Conservation (phyloP, 352 stramenopile genomes). For the Phytophthora palmivora region DNA sequence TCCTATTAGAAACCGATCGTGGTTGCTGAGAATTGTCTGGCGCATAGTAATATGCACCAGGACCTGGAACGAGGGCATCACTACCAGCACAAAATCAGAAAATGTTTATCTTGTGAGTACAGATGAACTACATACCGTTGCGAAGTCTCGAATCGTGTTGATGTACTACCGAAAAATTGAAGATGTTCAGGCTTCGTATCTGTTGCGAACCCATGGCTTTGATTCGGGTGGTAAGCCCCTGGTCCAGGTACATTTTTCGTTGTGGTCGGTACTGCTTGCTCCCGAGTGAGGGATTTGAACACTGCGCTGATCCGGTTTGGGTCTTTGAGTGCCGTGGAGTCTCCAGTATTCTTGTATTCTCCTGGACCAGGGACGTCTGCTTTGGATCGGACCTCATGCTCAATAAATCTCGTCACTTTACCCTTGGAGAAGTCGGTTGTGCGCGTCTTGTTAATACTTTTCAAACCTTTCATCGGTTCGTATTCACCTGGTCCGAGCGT, state of each 20-base stretch:
- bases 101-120: not conserved
- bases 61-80: slow-evolving; percentile 50
- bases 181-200: slow-evolving; percentile 72
- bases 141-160: slow-evolving; percentile 59
- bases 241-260: slow-evolving; percentile 67
- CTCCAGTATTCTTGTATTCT: slow-evolving; percentile 53
- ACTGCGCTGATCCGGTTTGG: slow-evolving; percentile 59
- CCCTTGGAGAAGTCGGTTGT: slow-evolving; percentile 79
- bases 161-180: slow-evolving; percentile 85
- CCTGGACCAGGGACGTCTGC: slow-evolving; percentile 66
- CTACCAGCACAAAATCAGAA: slow-evolving; percentile 19
- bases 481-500: slow-evolving; percentile 78
- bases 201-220: slow-evolving; percentile 46
- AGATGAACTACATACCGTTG: slow-evolving; percentile 36
- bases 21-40: slow-evolving; percentile 40
- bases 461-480: slow-evolving; percentile 68
- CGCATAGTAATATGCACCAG: slow-evolving; percentile 67
- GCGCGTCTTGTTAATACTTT: slow-evolving; percentile 68
- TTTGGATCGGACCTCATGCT: slow-evolving; percentile 66
- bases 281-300: slow-evolving; percentile 78
- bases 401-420: slow-evolving; percentile 70
- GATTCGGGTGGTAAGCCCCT: slow-evolving; percentile 60
- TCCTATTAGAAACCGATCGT: slow-evolving; percentile 34
- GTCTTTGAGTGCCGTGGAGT: slow-evolving; percentile 45
- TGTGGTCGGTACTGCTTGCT: slow-evolving; percentile 44